Evolutionary conservation across 306 rosid species (phyloP).

Genomic region (Carpinus fangiana): DNA sequence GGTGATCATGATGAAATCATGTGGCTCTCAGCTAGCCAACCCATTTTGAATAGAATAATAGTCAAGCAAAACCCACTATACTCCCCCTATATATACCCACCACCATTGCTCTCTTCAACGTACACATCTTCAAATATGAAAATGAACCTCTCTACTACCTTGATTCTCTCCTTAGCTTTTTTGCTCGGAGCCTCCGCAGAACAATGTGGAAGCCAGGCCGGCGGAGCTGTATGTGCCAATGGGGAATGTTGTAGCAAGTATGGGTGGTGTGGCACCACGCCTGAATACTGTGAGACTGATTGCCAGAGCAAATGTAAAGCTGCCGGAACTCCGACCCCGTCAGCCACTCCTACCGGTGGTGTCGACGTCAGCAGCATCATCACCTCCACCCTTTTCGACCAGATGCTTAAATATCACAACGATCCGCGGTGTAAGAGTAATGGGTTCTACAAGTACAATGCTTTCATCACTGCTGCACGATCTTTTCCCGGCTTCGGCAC

Average conservation of each 20-base stretch:
- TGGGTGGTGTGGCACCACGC: neutral
- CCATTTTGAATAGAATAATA: too few relatives aligned
- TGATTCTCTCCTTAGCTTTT: neutral
- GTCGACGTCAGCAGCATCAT: constrained; percentile 32
- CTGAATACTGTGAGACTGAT: neutral
- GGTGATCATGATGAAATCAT: too few relatives aligned
- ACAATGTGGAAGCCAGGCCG: constrained; percentile 29
- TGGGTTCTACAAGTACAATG: constrained; percentile 61
- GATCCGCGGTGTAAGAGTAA: constrained; percentile 30
- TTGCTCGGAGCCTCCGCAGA: neutral
- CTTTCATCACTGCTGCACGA: constrained; percentile 56
- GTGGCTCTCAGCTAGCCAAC: too few relatives aligned
- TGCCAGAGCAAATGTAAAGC: neutral
- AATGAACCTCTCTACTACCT: neutral
- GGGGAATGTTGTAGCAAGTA: constrained; percentile 25
- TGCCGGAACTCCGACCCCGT: neutral
- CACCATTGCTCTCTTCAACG: neutral
- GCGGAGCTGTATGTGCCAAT: constrained; percentile 5
- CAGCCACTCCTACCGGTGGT: neutral
- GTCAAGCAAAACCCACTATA: too few relatives aligned
- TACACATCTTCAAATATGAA: neutral
- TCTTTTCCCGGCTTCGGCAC: constrained; percentile 46
- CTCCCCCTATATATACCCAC: too few relatives aligned
- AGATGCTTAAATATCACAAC: constrained; percentile 47
- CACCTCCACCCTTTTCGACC: constrained; percentile 34